Evolutionary conservation across 2,329 filamentous ascomycete species (phyloP).

Genomic region (Diaporthe aspalathi): DNA sequence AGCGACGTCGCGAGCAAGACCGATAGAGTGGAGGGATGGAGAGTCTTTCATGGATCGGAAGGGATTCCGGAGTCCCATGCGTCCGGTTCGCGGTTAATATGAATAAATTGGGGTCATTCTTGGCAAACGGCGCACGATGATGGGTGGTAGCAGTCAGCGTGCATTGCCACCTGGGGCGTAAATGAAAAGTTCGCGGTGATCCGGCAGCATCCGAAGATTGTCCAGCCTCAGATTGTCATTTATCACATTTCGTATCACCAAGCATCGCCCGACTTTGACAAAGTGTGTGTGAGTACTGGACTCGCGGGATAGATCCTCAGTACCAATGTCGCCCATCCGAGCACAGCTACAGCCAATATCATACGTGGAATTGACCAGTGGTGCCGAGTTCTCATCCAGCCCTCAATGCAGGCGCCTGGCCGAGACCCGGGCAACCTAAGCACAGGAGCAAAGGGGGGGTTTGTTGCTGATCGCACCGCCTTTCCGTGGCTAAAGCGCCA

Average conservation of each 20-base stretch:
- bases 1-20: not conserved
- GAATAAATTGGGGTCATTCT: constrained; percentile 1
- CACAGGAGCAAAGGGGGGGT: not conserved
- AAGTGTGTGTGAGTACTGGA: too few species aligned
- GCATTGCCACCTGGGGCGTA: not conserved
- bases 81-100: constrained; percentile 19
- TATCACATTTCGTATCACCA: not conserved
- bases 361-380: not conserved
- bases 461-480: constrained; percentile 17
- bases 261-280: not conserved
- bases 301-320: not conserved
- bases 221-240: constrained; percentile 13
- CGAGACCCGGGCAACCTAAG: not conserved
- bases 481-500: constrained; percentile 24
- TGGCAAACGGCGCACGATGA: not conserved
- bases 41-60: not conserved
- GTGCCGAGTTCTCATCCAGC: not conserved
- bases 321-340: not conserved
- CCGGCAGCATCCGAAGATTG: constrained; percentile 26
- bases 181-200: constrained; percentile 16
- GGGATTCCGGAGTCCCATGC: constrained; percentile 15
- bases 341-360: not conserved
- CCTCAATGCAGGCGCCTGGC: not conserved
- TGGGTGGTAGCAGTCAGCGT: not conserved
- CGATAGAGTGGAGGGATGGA: not conserved